Evolutionary conservation across 2,329 filamentous ascomycete species (phyloP), one percentile per base, ranked within the genome.

Genomic region (Aspergillus glaucus): DNA sequence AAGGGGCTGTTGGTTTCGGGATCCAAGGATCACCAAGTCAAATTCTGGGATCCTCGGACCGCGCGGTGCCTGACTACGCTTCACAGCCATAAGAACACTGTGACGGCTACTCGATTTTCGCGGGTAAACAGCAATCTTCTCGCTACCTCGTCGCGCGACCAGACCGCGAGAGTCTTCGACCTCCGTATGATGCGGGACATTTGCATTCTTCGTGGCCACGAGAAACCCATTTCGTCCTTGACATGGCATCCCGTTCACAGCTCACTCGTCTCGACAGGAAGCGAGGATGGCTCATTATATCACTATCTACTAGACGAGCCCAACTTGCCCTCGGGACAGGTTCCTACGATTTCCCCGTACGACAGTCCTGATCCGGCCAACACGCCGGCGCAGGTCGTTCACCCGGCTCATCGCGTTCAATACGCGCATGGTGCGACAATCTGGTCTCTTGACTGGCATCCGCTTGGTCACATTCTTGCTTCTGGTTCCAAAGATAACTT

Each of bases 141-240:
- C 43, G 93, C 92, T 32, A 96, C 93, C 0, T 94, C 90, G 28
- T 93, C 91, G 40, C 82, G 93, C 65, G 93, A 98, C 62, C 88
- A 95, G 66, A 95, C 88, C 1, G 90, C 91, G 7, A 84, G 93
- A 51, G 83, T 98, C 42, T 97, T 97, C 62, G 93, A 98, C 66
- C 78, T 98, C 48, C 84, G 93, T 44, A 95, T 95, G 87, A 97
- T 98, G 93, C 87, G 93, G 54, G 93, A 98, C 67, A 91, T 97
- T 48, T 88, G 90, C 59, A 81, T 97, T 43, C 80, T 98, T 19
- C 87, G 92, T 58, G 93, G 93, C 6, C 91, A 97, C 65, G 91
- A 97, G 59, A 97, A 96, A 70, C 93, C 96, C 57, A 88, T 98
- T 51, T 92, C 89, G 10, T 94, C 90, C 1, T 73, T 98, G 45